Conservation (phyloP, 257 asterid species). For the Echites panduratus region DNA sequence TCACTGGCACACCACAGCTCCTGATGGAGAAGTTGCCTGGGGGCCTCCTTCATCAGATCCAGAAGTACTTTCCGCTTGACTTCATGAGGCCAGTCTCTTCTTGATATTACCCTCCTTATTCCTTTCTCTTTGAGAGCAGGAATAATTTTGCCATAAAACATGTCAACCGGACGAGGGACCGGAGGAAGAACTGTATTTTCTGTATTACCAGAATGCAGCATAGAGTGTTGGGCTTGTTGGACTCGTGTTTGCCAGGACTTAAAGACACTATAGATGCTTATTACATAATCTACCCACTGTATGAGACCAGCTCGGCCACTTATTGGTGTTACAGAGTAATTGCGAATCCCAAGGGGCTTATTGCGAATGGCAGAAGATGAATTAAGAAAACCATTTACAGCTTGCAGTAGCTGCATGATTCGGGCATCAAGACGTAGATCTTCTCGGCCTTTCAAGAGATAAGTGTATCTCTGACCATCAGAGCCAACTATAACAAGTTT, state of each 20-base stretch:
- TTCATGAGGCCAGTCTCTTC: conserved; percentile 99
- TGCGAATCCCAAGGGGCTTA: conserved; percentile 74
- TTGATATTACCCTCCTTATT: conserved; percentile 87
- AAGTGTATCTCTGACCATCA: conserved; percentile 82
- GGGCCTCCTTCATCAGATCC: conserved; percentile 92
- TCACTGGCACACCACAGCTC: conserved; percentile 99
- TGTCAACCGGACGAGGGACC: conserved; percentile 95
- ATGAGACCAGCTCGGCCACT: conserved; percentile 99
- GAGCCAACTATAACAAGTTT: conserved; percentile 79
- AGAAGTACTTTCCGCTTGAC: conserved; percentile 88
- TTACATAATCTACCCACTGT: conserved; percentile 95
- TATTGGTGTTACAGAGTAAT: conserved; percentile 94
- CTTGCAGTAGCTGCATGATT: conserved; percentile 96
- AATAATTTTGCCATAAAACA: conserved; percentile 95
- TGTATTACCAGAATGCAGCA: conserved; percentile 45
- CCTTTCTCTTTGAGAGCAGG: conserved; percentile 99
- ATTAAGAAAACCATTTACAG: conserved; percentile 79
- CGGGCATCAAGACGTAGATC: conserved; percentile 99
- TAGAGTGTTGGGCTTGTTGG: conserved; percentile 70
- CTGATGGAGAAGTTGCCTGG: conserved; percentile 90
- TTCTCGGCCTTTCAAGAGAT: conserved; percentile 98
- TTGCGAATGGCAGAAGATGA: conserved; percentile 66
- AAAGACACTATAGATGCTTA: conserved; percentile 84
- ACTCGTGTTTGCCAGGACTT: conserved; percentile 93
- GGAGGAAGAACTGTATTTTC: conserved; percentile 62